Conservation (phyloP, 2,329 filamentous ascomycete species). For the Hansfordia pulvinata region DNA sequence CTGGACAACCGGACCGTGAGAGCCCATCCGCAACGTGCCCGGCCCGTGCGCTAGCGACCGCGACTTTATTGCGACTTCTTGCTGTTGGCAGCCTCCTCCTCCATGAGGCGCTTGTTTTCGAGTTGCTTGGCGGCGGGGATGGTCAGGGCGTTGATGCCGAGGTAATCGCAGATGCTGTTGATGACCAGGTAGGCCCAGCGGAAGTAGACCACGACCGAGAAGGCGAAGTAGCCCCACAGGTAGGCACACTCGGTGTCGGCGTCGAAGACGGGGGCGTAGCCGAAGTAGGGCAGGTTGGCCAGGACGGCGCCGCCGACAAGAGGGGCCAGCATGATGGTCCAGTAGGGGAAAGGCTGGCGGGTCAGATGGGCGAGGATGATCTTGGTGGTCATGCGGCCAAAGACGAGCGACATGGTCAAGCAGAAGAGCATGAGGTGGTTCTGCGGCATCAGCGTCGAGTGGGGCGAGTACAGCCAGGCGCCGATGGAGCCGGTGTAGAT, state of each 20-base stretch:
- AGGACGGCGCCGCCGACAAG: conserved; percentile 75
- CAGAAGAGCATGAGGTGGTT: conserved; percentile 91
- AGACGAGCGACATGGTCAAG: conserved; percentile 89
- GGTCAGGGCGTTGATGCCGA: conserved; percentile 90
- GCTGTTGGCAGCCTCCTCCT: conserved; percentile 11
- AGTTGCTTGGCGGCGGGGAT: conserved; percentile 54
- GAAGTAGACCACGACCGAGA: conserved; percentile 76
- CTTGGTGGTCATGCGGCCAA: conserved; percentile 96
- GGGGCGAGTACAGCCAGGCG: conserved; percentile 80
- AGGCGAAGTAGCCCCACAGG: conserved; percentile 70
- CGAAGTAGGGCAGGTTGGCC: conserved; percentile 68
- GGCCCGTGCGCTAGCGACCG: too few species aligned
- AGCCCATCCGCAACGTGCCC: too few species aligned
- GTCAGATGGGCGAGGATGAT: conserved; percentile 96
- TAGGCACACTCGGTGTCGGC: conserved; percentile 62
- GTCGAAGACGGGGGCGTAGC: conserved; percentile 52
- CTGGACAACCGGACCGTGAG: too few species aligned
- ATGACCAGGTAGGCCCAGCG: conserved; percentile 89
- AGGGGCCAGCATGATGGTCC: conserved; percentile 82
- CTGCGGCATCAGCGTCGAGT: conserved; percentile 66
- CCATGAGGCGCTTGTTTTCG: conserved; percentile 32
- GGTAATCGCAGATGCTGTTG: conserved; percentile 76
- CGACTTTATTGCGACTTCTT: conserved; percentile 17
- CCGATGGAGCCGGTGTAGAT: conserved; percentile 64
- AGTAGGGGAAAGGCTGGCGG: conserved; percentile 87